Evolutionary conservation across 352 stramenopile species (phyloP), one percentile per base, ranked within the genome.

Genomic region (Phytophthora fragariaefolia): DNA sequence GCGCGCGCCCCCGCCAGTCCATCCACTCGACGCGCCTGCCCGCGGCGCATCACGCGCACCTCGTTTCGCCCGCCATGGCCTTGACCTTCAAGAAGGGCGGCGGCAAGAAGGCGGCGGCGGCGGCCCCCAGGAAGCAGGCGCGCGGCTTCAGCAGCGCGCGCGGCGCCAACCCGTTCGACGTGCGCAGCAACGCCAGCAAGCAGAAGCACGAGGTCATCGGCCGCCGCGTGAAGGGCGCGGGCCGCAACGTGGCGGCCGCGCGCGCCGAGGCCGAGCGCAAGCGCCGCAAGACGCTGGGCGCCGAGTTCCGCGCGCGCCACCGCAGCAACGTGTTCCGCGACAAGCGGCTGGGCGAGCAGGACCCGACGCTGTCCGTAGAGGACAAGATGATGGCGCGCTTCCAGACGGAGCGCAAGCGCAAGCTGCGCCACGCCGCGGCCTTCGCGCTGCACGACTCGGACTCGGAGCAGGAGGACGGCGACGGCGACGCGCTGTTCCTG

Each of bases 361-460:
- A 94, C 60, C 72, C 87, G 20, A 83, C 71, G 10, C 79, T 97
- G 71, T 96, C 91, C 56, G 73, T 96, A n/a, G 91, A 97, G 59
- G 91, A 97, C 77, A 97, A 97, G 69, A 97, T 97, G 89, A 94
- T 97, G 70, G 78, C 85, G 23, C 87, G 91, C 46, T 97, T 97
- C 74, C 90, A 96, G 73, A 91, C 77, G 17, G 90, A 97, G 56
- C 85, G 89, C 60, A 96, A 96, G 78, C 83, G 83, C 65, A 91
- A 93, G 70, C 65, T 95, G 70, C 86, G 85, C 67, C 91, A 95
- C 46, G 78, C 83, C 17, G 77, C 79, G 26, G 71, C 80, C 23
- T 95, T 93, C 55, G 82, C 82, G 45, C 74, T 95, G n/a, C 75
- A 90, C 48, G 87, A 95, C 67, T 90, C 80, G 49, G 87, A 95